A percentile compares a stretch with the other conserved stretches of the same genome.
Evolutionary conservation across 345 rosid species (phyloP).

Genomic region (Physaria fendleri): DNA sequence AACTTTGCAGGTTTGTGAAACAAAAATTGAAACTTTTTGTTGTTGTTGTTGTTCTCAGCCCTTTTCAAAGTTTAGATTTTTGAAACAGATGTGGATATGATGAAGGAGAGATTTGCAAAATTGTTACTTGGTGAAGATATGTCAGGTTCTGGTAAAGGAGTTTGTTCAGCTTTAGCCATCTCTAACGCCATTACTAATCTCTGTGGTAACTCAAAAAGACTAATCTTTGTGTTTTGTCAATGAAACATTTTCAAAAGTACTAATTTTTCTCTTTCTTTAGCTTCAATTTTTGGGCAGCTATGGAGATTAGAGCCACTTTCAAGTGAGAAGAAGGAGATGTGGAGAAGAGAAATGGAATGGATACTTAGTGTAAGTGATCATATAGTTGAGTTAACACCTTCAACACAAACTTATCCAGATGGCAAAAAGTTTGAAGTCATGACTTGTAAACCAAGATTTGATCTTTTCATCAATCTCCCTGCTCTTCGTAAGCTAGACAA

Average conservation of each 20-base stretch:
- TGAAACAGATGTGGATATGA: slow-evolving; percentile 62
- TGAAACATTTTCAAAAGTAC: too few relatives aligned
- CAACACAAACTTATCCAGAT: slow-evolving; percentile 83
- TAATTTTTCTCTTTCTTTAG: too few relatives aligned
- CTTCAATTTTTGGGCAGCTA: slow-evolving; percentile 82
- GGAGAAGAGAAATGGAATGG: slow-evolving; percentile 96
- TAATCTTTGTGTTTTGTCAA: neutral
- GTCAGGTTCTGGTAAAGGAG: slow-evolving; percentile 98
- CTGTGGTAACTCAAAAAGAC: slow-evolving; percentile 45
- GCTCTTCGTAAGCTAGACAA: slow-evolving; percentile 85
- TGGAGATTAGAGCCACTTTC: slow-evolving; percentile 90
- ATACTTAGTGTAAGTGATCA: slow-evolving; percentile 78
- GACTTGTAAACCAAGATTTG: slow-evolving; percentile 90
- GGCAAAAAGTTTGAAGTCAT: slow-evolving; percentile 94
- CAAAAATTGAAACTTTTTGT: neutral
- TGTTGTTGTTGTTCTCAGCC: neutral
- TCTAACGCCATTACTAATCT: slow-evolving; percentile 95
- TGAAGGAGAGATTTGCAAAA: slow-evolving; percentile 95
- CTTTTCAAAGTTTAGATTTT: neutral
- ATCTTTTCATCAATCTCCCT: slow-evolving; percentile 79
- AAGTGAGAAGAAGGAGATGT: slow-evolving; percentile 71
- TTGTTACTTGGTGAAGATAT: slow-evolving; percentile 95
- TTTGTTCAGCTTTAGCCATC: slow-evolving; percentile 76
- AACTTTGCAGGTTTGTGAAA: slow-evolving; percentile 44
- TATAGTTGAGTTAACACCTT: slow-evolving; percentile 84